Base-by-base conservation (phyloP, 2,329 filamentous ascomycete species). In the Clonostachys byssicola region DNA sequence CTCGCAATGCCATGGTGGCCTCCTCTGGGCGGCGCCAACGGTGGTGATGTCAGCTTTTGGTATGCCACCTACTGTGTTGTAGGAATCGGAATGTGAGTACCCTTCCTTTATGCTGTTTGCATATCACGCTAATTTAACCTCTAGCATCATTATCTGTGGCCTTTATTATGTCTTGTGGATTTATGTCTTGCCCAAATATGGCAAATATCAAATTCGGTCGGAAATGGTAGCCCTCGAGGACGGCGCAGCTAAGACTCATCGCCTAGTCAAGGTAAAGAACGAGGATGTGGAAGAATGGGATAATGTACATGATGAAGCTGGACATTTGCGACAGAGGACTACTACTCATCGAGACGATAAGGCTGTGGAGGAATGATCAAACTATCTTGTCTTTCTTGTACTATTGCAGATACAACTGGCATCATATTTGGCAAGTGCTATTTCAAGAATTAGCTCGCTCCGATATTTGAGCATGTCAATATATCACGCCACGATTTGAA, bases 1-100 rank as follows among this genome's bases (percentile, higher is more conserved):
- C 64, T 89, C 3, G 72, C 83, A 14, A 86, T 87, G 73, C 85
- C 86, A 0, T 89, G 85, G 86, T 85, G 83, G 53, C 86, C 85
- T 3, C 86, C 86, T 0, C 68, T 71, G 1, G 74, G 70, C 1
- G 85, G 85, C 0, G 67, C 68, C 0, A 74, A 77, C 34, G 80
- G 76, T 0, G 85, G 84, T 0, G 79, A 85, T 47, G 85, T 88
- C 2, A 85, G 78, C 46, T 89, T 90, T 62, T 89, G 82, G 80
- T 90, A 89, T 52, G 85, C 74, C 2, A 88, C 84, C 0, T 88
- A 89, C 54, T 76, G 78, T 17, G 78, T 82, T 1, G 76, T 81
- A 1, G 84, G 85, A 0, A 74, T 89, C 48, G 82, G 61, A 18
- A 75, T 87, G 78, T 83, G 68, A 71, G 79, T 77, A 12, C 34